A percentile compares a stretch with the other conserved stretches of the same genome.
Conservation (phyloP, 345 rosid genomes). For the Fremontodendron californicum region DNA sequence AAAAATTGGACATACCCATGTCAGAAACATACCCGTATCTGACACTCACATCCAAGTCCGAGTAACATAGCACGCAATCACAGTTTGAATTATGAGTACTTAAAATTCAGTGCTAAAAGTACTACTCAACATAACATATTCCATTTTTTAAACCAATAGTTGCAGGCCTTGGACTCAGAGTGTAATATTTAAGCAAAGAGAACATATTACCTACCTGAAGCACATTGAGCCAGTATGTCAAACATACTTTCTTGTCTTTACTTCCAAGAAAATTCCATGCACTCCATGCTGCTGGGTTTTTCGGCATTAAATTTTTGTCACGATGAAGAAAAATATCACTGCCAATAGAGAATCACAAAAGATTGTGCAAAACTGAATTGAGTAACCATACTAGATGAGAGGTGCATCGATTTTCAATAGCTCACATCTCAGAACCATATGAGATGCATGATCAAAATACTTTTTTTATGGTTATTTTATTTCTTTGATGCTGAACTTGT, state of each 20-base stretch:
- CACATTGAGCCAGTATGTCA: slow-evolving; percentile 93
- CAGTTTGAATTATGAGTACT: neutral
- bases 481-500: neutral
- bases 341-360: slow-evolving; percentile 27
- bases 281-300: slow-evolving; percentile 81
- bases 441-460: neutral
- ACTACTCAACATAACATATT: neutral
- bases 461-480: neutral
- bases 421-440: neutral
- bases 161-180: neutral
- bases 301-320: slow-evolving; percentile 76
- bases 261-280: slow-evolving; percentile 95
- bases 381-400: neutral
- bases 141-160: neutral
- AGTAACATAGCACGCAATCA: no score
- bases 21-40: no score
- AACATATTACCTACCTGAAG: slow-evolving; percentile 63
- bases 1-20: no score
- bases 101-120: neutral
- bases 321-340: slow-evolving; percentile 79
- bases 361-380: slow-evolving; percentile 4
- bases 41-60: no score
- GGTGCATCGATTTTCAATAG: neutral
- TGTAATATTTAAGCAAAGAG: neutral
- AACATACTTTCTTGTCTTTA: slow-evolving; percentile 53